Conservation (phyloP, 768 basidiomycete genomes). For the Tulasnella sp. region DNA sequence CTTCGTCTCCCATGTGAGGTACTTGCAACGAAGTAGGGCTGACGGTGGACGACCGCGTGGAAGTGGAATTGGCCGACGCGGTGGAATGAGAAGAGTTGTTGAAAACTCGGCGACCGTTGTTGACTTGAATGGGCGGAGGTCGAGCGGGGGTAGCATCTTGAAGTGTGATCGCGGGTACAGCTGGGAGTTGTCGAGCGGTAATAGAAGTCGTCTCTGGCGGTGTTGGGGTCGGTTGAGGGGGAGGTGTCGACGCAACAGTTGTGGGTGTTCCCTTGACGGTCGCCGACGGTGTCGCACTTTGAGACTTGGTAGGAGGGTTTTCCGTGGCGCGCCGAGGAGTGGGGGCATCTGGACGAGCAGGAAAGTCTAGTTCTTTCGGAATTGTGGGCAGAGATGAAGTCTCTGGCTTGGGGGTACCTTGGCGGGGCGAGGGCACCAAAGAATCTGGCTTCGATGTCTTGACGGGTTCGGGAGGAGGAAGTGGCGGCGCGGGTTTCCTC, state of each 20-base stretch:
- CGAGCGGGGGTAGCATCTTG: conserved; percentile 30
- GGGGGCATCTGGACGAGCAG: conserved; percentile 39
- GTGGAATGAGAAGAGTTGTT: not conserved
- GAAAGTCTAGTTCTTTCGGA: conserved; percentile 4
- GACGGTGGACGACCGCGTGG: conserved; percentile 31
- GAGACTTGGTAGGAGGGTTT: not conserved
- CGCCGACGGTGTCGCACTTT: not conserved
- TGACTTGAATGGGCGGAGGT: not conserved
- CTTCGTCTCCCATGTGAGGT: conserved; percentile 68
- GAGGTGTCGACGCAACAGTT: not conserved
- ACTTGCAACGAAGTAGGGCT: conserved; percentile 46
- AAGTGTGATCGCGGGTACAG: conserved; percentile 36
- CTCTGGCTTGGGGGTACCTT: not conserved
- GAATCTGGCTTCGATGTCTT: not conserved
- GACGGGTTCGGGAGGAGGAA: not conserved
- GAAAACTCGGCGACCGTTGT: conserved; percentile 2
- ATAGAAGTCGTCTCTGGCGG: not conserved
- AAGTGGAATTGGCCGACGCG: conserved; percentile 21
- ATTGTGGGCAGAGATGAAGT: not conserved
- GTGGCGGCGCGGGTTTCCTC: not conserved
- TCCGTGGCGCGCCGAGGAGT: not conserved
- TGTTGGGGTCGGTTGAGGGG: not conserved
- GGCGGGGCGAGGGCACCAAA: not conserved
- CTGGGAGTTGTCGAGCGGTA: not conserved
- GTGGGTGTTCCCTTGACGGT: not conserved